Base-by-base conservation (phyloP, 495 filamentous ascomycete species). In the Xylaria sp. region DNA sequence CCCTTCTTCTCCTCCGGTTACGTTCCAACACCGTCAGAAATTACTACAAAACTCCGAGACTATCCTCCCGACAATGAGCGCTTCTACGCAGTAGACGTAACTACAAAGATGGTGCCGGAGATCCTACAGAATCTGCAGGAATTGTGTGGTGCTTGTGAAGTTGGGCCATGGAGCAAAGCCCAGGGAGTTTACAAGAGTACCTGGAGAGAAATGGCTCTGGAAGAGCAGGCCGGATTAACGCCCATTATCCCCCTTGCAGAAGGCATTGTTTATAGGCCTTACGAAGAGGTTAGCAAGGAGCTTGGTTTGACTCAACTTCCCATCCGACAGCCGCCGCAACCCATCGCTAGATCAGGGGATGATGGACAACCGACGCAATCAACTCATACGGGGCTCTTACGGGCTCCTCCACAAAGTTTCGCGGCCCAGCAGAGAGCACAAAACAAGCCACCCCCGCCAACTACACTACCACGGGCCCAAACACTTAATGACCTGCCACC, bases 1-100 rank as follows among this genome's bases (percentile, higher is more conserved):
- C 82, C 87, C 15, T 97, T 96, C 78, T 96, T 97, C 81, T 89
- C 88, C 57, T 81, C 83, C 14, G 89, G 89, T 3, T 90, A 86
- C 76, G 81, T 91, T 74, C 88, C 89, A 1, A 74, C 75, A 7
- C 53, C 81, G 3, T 74, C 82, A 63, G 85, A 88, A 53, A 87
- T 88, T 29, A 84, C 82, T 12, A 78, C 78, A 29, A 83, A 84
- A 53, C 78, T 88, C 21, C 83, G 85, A 17, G 86, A 88, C 11
- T 72, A 70, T 17, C 75, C 85, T n/a, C 87, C 87, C 0, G 78
- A 83, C 7, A 79, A 73, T 26, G 58, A 80, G 9, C 80, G 78
- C 4, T 86, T 85, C 48, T 86, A 85, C 69, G 76, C 77, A 46
- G 44, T 64, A 41, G 77, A 79, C 29, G 61, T 74, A 29, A 74